These are phyloP conservation scores for Lupinus albus DNA, from an alignment of 306 rosid genomes.

Conservation along the genomic window DNA sequence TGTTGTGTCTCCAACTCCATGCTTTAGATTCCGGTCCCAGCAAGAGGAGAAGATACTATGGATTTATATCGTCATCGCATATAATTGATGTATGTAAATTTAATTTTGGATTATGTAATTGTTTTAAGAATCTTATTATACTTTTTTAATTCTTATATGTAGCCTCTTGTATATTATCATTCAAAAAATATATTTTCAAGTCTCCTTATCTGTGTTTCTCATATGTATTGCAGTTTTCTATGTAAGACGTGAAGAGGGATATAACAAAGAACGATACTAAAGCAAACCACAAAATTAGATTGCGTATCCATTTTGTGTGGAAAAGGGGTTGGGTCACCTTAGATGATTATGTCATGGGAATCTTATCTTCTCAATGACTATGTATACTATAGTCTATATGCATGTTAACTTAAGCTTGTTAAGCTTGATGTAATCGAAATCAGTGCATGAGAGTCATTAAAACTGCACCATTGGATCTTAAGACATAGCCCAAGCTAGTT, in stretches of 20 bases:
- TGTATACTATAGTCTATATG: background rate
- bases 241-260: slow-evolving; percentile 14
- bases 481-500: slow-evolving; percentile 34
- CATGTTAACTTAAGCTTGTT: too few species aligned
- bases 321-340: slow-evolving; percentile 30
- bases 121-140: too few species aligned
- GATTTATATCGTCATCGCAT: slow-evolving; percentile 2
- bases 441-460: slow-evolving; percentile 15
- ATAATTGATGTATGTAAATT: background rate
- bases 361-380: slow-evolving; percentile 18
- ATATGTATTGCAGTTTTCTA: slow-evolving; percentile 22
- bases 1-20: slow-evolving; percentile 40
- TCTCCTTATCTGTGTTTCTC: background rate
- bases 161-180: background rate
- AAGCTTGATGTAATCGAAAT: slow-evolving; percentile 21
- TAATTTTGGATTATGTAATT: too few species aligned
- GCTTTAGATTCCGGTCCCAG: background rate
- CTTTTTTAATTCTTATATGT: background rate
- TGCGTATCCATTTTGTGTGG: slow-evolving; percentile 13
- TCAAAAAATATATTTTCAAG: too few species aligned
- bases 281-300: slow-evolving; percentile 31
- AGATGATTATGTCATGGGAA: slow-evolving; percentile 34
- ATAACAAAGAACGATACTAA: slow-evolving; percentile 22
- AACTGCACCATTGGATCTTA: slow-evolving; percentile 30
- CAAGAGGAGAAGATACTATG: slow-evolving; percentile 26